These are phyloP conservation scores for Fusarium sp. DNA, from an alignment of 2,329 filamentous ascomycete genomes.

Conservation along the genomic window DNA sequence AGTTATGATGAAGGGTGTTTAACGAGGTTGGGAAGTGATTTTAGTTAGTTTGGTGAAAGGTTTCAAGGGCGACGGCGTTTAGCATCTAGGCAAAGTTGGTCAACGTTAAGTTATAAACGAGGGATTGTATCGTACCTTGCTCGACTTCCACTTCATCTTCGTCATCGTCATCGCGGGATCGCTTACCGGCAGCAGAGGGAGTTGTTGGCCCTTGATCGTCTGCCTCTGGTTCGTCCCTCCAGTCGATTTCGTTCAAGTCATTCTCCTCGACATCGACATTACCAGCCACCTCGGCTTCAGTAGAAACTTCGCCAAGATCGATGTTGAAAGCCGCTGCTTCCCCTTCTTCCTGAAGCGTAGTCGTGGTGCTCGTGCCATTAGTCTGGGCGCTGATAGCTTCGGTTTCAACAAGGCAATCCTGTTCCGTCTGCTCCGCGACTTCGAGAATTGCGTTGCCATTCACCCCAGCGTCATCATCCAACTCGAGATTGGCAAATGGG, in stretches of 20 bases:
- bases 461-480: slow-evolving; percentile 38
- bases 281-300: slow-evolving; percentile 40
- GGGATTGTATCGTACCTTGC: slow-evolving; percentile 44
- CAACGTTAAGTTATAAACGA: background rate
- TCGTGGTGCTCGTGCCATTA: slow-evolving; percentile 49
- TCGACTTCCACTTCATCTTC: slow-evolving; percentile 50
- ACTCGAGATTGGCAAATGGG: slow-evolving; percentile 43
- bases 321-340: slow-evolving; percentile 44
- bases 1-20: slow-evolving; percentile 15
- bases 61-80: slow-evolving; percentile 63
- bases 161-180: slow-evolving; percentile 47
- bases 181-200: slow-evolving; percentile 44
- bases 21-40: slow-evolving; percentile 15
- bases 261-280: slow-evolving; percentile 33
- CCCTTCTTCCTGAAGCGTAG: slow-evolving; percentile 51
- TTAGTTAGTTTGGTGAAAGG: slow-evolving; percentile 33
- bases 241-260: slow-evolving; percentile 48
- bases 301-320: slow-evolving; percentile 40
- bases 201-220: slow-evolving; percentile 36
- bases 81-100: slow-evolving; percentile 56
- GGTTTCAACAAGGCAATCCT: slow-evolving; percentile 26
- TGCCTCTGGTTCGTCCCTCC: slow-evolving; percentile 47
- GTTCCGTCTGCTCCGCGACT: slow-evolving; percentile 30
- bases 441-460: slow-evolving; percentile 36
- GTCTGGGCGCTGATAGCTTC: slow-evolving; percentile 28